Evolutionary conservation across 2,329 filamentous ascomycete species (phyloP).

Genomic region (Penicillium brasilianum): DNA sequence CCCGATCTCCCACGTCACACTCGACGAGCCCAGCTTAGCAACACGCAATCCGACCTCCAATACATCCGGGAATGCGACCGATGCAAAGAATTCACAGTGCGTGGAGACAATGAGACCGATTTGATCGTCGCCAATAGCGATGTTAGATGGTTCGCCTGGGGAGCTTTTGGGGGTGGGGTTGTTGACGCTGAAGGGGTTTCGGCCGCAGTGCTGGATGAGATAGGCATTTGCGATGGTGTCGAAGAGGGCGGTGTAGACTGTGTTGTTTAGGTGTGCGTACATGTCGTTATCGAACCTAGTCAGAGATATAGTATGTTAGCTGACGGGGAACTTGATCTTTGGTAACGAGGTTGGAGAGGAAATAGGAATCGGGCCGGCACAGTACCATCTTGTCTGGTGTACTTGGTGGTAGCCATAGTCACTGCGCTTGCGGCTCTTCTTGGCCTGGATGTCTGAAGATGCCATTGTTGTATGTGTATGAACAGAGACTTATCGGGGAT

Average conservation of each 20-base stretch:
- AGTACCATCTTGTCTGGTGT: conserved; percentile 83
- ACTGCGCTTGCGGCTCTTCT: conserved; percentile 63
- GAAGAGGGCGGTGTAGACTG: conserved; percentile 83
- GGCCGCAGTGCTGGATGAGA: conserved; percentile 76
- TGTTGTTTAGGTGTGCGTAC: conserved; percentile 94
- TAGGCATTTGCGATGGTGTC: conserved; percentile 91
- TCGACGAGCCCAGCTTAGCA: conserved; percentile 81
- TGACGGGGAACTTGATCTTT: no score
- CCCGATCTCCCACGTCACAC: conserved; percentile 87
- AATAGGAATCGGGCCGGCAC: background rate
- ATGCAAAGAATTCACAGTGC: conserved; percentile 82
- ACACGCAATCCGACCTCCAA: conserved; percentile 83
- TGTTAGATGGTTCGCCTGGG: conserved; percentile 16
- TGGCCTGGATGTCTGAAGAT: conserved; percentile 52
- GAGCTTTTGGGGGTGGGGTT: conserved; percentile 24
- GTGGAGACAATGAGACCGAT: conserved; percentile 86
- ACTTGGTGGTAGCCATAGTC: conserved; percentile 82
- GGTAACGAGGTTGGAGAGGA: background rate
- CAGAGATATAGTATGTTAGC: background rate
- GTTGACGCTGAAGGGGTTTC: conserved; percentile 69
- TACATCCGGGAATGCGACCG: conserved; percentile 79
- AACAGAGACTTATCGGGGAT: background rate
- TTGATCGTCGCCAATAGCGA: conserved; percentile 55
- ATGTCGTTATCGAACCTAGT: conserved; percentile 88
- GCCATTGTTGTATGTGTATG: conserved; percentile 24